Base-by-base conservation (phyloP, 257 asterid genomes). In the Penstemon eatonii region DNA sequence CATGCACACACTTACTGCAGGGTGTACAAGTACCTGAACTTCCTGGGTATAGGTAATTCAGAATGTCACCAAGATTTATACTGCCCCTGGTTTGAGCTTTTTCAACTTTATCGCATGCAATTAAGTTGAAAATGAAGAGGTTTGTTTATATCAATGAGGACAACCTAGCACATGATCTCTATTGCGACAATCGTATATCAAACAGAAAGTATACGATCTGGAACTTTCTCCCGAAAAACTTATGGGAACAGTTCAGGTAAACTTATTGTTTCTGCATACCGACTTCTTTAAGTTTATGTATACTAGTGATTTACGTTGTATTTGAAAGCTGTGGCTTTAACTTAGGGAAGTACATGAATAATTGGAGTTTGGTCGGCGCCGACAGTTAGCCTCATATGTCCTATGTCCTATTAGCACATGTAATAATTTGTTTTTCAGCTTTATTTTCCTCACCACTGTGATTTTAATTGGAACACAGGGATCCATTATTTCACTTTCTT, bases 211-310 rank as follows among this genome's bases (percentile, higher is more conserved):
- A 94, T 74, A 94, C 97, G n/a, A 61, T 87, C 59, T 82, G 85
- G 95, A 94, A 94, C 76, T 94, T 94, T 82, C 88, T 94, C 50
- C 99, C 99, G 51, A 94, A 94, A 77, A 94, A 94, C 78, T 87
- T 94, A 76, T 88, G 92, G 97, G 99, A 94, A 60, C 99, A 94
- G 63, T 94, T 94, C 96, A 94, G 99, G 99, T 90, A 57, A 70
- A 68, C 70, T 54, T 53, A 9, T 10, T 67, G 19, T 58, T 53
- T 60, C 66, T 70, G 58, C 60, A n/a, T 41, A 37, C 10, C 41
- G 4, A 6, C 50, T 33, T 61, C 53, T 60, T 3, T 15, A 65
- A 58, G 33, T 36, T 72, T 49, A 47, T 73, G 72, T 51, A 37
- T 70, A 40, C 67, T 43, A 7, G 53, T 8, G 50, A 55, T 49